Percentiles rank a stretch among this genome's conserved stretches.
These are phyloP conservation scores for Phytopythium cucurbitacearum DNA, from an alignment of 352 stramenopile genomes.

Conservation along the genomic window DNA sequence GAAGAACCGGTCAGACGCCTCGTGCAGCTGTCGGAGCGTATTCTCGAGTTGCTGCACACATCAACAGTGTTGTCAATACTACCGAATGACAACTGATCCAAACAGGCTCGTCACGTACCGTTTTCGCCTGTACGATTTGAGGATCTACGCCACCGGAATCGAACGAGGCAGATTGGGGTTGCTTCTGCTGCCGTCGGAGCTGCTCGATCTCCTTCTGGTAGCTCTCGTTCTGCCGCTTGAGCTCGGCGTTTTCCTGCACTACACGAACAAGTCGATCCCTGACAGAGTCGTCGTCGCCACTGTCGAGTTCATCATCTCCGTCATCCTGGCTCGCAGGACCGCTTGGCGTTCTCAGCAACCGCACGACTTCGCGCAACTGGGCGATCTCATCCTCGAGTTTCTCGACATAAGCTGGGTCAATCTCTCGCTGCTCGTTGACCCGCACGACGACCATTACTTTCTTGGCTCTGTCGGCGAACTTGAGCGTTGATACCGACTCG, in stretches of 20 bases:
- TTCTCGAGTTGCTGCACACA: constrained; percentile 52
- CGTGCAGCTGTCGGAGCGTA: constrained; percentile 63
- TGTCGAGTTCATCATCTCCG: constrained; percentile 17
- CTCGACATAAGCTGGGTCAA: constrained; percentile 86
- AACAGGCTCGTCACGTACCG: constrained; percentile 8
- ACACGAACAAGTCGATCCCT: constrained; percentile 35
- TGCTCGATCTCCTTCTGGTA: constrained; percentile 59
- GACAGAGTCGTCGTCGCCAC: constrained; percentile 12
- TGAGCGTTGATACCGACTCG: constrained; percentile 92
- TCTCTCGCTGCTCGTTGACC: constrained; percentile 81
- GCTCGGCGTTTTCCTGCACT: constrained; percentile 63
- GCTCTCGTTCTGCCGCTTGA: constrained; percentile 54
- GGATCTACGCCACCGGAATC: constrained; percentile 9
- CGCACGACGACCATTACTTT: constrained; percentile 87
- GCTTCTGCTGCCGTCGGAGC: constrained; percentile 19
- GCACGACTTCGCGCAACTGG: constrained; percentile 62
- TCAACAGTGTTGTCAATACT: not conserved
- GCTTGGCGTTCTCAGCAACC: constrained; percentile 24
- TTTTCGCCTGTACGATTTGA: constrained; percentile 23
- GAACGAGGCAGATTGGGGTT: not conserved
- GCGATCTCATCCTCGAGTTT: constrained; percentile 85
- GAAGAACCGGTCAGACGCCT: constrained; percentile 86
- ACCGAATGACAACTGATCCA: not conserved
- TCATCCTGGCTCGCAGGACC: constrained; percentile 10
- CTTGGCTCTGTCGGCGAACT: constrained; percentile 92